These are phyloP conservation scores for Cenococcum geophilum DNA, from an alignment of 495 filamentous ascomycete species.

Conservation along the genomic window DNA sequence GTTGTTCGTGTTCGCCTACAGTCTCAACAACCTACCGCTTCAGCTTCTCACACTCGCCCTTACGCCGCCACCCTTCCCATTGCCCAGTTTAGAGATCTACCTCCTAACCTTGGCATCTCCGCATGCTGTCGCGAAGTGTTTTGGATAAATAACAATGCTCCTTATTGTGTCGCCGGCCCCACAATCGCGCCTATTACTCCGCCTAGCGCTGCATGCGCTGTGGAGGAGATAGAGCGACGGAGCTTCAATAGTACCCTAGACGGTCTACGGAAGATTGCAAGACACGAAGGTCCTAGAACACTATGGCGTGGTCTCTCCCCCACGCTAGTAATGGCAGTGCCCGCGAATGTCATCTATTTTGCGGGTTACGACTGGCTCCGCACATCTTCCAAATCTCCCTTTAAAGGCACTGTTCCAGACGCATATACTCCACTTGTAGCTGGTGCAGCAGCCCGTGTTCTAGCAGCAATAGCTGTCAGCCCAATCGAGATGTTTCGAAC, in stretches of 20 bases:
- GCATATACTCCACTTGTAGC: slow-evolving; percentile 71
- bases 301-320: slow-evolving; percentile 92
- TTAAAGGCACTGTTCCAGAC: slow-evolving; percentile 45
- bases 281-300: slow-evolving; percentile 79
- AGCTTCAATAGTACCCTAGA: slow-evolving; percentile 89
- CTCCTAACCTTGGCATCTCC: slow-evolving; percentile 79
- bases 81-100: slow-evolving; percentile 57
- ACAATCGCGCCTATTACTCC: slow-evolving; percentile 36
- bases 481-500: slow-evolving; percentile 96
- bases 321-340: slow-evolving; percentile 89
- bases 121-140: slow-evolving; percentile 96
- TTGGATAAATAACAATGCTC: slow-evolving; percentile 81
- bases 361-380: slow-evolving; percentile 97
- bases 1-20: slow-evolving; percentile 94
- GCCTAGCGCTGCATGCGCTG: slow-evolving; percentile 62
- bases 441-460: slow-evolving; percentile 66
- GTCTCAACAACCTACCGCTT: slow-evolving; percentile 57
- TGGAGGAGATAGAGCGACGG: slow-evolving; percentile 73
- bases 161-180: slow-evolving; percentile 65
- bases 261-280: slow-evolving; percentile 90
- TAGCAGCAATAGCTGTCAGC: slow-evolving; percentile 76
- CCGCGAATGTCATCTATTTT: slow-evolving; percentile 96
- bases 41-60: slow-evolving; percentile 33
- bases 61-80: slow-evolving; percentile 31
- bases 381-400: slow-evolving; percentile 58